phyloP scores from a whole-genome alignment of 192 early-diverging fungal genomes.

The Lobosporangium transversale region DNA sequence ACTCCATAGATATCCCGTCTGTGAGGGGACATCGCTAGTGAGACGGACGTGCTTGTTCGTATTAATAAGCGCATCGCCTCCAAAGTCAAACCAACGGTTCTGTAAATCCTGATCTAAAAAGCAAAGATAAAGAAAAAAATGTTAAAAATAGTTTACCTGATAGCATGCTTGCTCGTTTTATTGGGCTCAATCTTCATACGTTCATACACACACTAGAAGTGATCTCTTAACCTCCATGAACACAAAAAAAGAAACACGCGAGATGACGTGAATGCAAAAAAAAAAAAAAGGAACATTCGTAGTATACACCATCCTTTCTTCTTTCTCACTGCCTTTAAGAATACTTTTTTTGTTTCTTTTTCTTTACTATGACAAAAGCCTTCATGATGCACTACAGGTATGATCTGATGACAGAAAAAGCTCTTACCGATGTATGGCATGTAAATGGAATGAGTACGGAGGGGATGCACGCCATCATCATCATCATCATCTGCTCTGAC shows the following conservation, averaged over 20 bases:
- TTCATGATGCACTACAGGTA: too few relatives aligned
- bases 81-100: conserved; percentile 95
- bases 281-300: too few relatives aligned
- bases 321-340: too few relatives aligned
- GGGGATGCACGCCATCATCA: conserved; percentile 47
- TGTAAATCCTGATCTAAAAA: conserved; percentile 75
- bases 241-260: too few relatives aligned
- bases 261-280: too few relatives aligned
- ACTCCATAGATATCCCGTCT: conserved; percentile 87
- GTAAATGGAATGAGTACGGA: conserved; percentile 63
- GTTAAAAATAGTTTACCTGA: background rate
- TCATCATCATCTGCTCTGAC: conserved; percentile 18
- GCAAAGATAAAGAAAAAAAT: background rate
- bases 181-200: too few relatives aligned
- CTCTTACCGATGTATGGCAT: conserved; percentile 68
- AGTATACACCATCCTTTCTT: too few relatives aligned
- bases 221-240: too few relatives aligned
- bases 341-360: too few relatives aligned
- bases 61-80: conserved; percentile 90
- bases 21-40: conserved; percentile 81
- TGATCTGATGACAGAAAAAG: too few relatives aligned
- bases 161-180: background rate
- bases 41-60: conserved; percentile 87
- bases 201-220: too few relatives aligned
- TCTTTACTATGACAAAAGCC: too few relatives aligned